Percentiles rank a stretch among this genome's conserved stretches.
These are phyloP conservation scores for Paramicrosporidium saccamoebae DNA, from an alignment of 371 early-diverging fungal species.

Conservation along the genomic window DNA sequence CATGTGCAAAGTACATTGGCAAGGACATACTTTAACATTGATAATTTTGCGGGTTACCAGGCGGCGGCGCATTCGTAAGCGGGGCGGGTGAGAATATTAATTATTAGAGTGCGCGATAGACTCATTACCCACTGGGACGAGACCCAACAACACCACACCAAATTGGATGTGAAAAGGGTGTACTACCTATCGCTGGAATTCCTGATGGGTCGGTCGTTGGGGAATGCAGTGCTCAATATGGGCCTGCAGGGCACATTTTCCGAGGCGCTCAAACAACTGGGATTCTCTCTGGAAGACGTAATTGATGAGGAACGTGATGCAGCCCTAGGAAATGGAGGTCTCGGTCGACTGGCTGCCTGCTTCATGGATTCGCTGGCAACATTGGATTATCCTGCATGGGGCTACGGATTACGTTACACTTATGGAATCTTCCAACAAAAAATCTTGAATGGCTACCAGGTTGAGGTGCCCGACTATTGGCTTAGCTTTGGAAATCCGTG, in stretches of 20 bases:
- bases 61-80: conserved; percentile 6
- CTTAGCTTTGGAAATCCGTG: conserved; percentile 56
- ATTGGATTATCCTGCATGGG: conserved; percentile 55
- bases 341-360: conserved; percentile 60
- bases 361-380: conserved; percentile 68
- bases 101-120: conserved; percentile 32
- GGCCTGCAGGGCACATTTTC: conserved; percentile 27
- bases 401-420: conserved; percentile 49
- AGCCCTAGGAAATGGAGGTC: conserved; percentile 71
- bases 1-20: too few species aligned
- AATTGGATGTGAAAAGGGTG: conserved; percentile 40
- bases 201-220: conserved; percentile 63
- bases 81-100: conserved; percentile 1
- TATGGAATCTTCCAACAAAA: conserved; percentile 82
- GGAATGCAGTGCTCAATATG: conserved; percentile 55
- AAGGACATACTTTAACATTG: too few species aligned
- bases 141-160: conserved; percentile 31
- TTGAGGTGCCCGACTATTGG: conserved; percentile 67
- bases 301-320: conserved; percentile 61
- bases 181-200: conserved; percentile 82
- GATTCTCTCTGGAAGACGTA: conserved; percentile 53
- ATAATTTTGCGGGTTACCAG: conserved; percentile 12
- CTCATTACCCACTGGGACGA: conserved; percentile 53
- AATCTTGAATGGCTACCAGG: conserved; percentile 61
- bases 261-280: conserved; percentile 15